Evolutionary conservation across 78 protist genomes (phyloP).

Genomic region (Speleostelium caveatum): DNA sequence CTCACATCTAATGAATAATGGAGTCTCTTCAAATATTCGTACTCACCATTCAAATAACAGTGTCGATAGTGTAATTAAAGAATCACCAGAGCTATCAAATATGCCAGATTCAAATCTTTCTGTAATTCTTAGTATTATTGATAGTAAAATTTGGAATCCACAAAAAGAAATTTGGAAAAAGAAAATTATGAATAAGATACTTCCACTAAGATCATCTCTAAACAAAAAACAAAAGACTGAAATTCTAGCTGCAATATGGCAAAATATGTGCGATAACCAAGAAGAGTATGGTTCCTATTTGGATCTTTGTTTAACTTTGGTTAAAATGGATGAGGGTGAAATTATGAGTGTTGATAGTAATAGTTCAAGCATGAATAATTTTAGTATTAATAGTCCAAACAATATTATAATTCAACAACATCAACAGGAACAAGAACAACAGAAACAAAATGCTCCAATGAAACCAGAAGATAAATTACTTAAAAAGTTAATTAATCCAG

Average conservation of each 20-base stretch:
- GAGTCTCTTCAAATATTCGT: not conserved
- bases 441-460: not conserved
- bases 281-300: conserved; percentile 50
- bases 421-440: not conserved
- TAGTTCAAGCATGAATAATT: no score
- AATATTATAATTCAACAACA: not conserved
- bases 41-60: not conserved
- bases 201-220: conserved; percentile 18
- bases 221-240: conserved; percentile 65
- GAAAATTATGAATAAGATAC: conserved; percentile 46
- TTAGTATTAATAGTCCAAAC: not conserved
- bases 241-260: conserved; percentile 73
- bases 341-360: not conserved
- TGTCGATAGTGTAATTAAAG: conserved; percentile 2
- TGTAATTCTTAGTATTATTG: conserved; percentile 45
- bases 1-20: not conserved
- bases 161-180: conserved; percentile 56
- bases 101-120: conserved; percentile 38
- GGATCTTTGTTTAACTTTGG: conserved; percentile 26
- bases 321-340: conserved; percentile 64
- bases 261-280: conserved; percentile 72
- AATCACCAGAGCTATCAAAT: conserved; percentile 41
- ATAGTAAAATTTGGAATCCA: conserved; percentile 40
- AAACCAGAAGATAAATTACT: not conserved
- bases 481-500: conserved; percentile 2